These are phyloP conservation scores for Parastagonospora nodorum DNA, from an alignment of 2,329 filamentous ascomycete species.

Conservation along the genomic window DNA sequence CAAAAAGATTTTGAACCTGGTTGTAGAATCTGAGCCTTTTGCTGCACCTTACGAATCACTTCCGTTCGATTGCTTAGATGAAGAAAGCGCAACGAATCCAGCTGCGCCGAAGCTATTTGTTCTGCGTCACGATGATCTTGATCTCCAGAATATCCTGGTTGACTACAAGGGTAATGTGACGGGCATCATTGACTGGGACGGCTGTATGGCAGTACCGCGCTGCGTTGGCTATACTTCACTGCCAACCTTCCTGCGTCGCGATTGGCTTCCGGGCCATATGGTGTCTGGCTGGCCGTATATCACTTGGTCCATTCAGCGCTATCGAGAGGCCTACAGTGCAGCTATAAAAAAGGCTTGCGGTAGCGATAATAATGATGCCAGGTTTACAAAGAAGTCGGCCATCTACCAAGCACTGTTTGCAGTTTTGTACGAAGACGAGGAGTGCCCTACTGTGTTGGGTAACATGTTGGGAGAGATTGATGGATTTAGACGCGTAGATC, in stretches of 20 bases:
- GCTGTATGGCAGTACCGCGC: constrained; percentile 13
- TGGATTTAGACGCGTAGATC: constrained; percentile 6
- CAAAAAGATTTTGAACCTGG: too few species aligned
- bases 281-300: not conserved
- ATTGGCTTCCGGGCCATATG: constrained; percentile 8
- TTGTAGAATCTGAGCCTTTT: too few species aligned
- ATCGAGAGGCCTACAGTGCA: constrained; percentile 18
- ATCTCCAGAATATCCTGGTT: constrained; percentile 30
- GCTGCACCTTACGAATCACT: too few species aligned
- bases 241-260: constrained; percentile 15
- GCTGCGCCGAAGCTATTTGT: constrained; percentile 21
- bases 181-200: constrained; percentile 30
- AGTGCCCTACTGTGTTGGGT: not conserved
- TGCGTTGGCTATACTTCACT: constrained; percentile 16
- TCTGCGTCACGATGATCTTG: constrained; percentile 27
- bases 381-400: constrained; percentile 14
- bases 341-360: constrained; percentile 8
- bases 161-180: constrained; percentile 20
- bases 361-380: constrained; percentile 4
- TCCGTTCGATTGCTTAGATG: too few species aligned
- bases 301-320: constrained; percentile 8
- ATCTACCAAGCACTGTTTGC: constrained; percentile 11
- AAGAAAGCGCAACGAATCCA: not conserved
- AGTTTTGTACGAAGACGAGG: constrained; percentile 4
- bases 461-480: constrained; percentile 8